Percentiles rank a stretch among this genome's conserved stretches.
phyloP scores from a whole-genome alignment of 306 rosid species.

The Sicyos baderoa region DNA sequence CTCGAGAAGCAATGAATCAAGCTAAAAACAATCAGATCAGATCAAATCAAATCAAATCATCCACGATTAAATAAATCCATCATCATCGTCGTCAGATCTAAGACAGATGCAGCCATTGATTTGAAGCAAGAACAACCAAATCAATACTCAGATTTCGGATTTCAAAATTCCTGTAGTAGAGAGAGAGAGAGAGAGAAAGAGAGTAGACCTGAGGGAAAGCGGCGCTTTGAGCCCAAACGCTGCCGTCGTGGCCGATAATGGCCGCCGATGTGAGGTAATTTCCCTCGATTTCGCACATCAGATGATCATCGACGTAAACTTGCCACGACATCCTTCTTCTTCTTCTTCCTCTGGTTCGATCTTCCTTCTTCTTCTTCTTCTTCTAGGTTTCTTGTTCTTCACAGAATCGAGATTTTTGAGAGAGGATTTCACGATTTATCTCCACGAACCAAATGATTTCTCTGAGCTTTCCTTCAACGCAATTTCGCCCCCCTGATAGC shows the following conservation, averaged over 20 bases:
- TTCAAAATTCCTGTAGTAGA: not conserved
- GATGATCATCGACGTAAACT: conserved; percentile 60
- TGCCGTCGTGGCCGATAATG: conserved; percentile 57
- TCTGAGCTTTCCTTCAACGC: not conserved
- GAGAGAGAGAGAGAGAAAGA: not conserved
- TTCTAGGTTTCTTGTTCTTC: not conserved
- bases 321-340: conserved; percentile 57
- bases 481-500: conserved; percentile 15
- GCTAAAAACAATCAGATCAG: conserved; percentile 11
- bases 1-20: conserved; percentile 1
- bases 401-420: not conserved
- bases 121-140: not conserved
- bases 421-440: not conserved
- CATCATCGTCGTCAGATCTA: not conserved
- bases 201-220: conserved; percentile 49
- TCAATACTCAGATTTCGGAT: not conserved
- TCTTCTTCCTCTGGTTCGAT: no score
- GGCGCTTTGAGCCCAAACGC: conserved; percentile 64
- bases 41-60: conserved; percentile 14
- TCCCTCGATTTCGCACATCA: conserved; percentile 58
- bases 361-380: conserved; percentile 14
- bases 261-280: conserved; percentile 48
- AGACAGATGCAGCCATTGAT: not conserved
- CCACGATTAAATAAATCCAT: no score
- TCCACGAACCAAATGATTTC: not conserved